These are phyloP conservation scores for Hymenoscyphus repandus DNA, from an alignment of 2,329 filamentous ascomycete species.

Conservation along the genomic window DNA sequence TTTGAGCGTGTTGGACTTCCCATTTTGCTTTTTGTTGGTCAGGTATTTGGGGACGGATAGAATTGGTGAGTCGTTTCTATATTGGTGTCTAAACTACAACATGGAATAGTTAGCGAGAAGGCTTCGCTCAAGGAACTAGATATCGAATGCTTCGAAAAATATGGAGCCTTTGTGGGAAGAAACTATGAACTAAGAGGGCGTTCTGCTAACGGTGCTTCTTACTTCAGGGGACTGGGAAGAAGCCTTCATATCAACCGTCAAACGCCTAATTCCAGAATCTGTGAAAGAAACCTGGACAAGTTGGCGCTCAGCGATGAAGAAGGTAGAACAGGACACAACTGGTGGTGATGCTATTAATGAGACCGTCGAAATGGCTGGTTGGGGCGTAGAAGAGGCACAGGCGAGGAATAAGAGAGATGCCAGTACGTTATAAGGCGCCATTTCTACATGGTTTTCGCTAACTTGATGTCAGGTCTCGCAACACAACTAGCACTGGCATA, in stretches of 20 bases:
- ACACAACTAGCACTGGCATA: slow-evolving; percentile 92
- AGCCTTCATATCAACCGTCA: slow-evolving; percentile 55
- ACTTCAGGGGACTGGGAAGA: slow-evolving; percentile 57
- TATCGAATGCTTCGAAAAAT: too few species aligned
- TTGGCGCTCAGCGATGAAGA: slow-evolving; percentile 44
- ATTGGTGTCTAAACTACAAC: slow-evolving; percentile 7
- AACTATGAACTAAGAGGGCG: neutral
- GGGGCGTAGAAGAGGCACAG: slow-evolving; percentile 61
- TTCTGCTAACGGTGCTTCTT: neutral
- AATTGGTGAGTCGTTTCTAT: slow-evolving; percentile 56
- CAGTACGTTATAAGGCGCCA: slow-evolving; percentile 53
- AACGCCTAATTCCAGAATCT: slow-evolving; percentile 54
- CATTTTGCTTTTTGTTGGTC: slow-evolving; percentile 90
- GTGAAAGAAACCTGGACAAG: slow-evolving; percentile 49
- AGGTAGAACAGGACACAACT: slow-evolving; percentile 39
- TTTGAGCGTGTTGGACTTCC: slow-evolving; percentile 83
- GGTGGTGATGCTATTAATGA: slow-evolving; percentile 42
- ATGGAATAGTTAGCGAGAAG: neutral
- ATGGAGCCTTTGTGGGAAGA: too few species aligned
- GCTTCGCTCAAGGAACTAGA: too few species aligned
- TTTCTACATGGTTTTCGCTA: neutral
- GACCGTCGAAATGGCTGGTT: slow-evolving; percentile 46
- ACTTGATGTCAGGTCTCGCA: slow-evolving; percentile 45
- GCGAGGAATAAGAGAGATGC: slow-evolving; percentile 59
- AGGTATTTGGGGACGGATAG: slow-evolving; percentile 75